phyloP scores from a whole-genome alignment of 495 filamentous ascomycete species.

The Penicillium pulvis region DNA sequence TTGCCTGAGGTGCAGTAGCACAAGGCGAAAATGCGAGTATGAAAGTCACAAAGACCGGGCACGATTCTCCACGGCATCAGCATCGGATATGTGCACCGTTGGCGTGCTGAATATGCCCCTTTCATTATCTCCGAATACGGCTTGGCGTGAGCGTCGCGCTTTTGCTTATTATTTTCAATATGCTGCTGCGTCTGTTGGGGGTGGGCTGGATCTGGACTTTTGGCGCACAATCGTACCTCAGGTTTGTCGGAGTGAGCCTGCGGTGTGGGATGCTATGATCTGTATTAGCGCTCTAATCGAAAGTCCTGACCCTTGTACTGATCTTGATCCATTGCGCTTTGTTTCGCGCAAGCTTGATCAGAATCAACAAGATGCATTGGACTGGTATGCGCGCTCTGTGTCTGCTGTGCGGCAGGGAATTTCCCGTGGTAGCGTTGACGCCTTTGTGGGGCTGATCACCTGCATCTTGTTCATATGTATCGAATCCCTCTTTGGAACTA shows the following conservation, averaged over 20 bases:
- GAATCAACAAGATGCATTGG: constrained; percentile 44
- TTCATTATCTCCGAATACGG: constrained; percentile 29
- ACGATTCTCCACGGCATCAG: constrained; percentile 2
- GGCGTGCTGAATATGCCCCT: constrained; percentile 16
- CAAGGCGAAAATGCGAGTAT: constrained; percentile 54
- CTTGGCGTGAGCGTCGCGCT: constrained; percentile 41
- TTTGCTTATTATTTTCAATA: constrained; percentile 44
- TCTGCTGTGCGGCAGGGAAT: constrained; percentile 52
- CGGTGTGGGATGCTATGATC: constrained; percentile 60
- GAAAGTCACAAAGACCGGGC: constrained; percentile 7
- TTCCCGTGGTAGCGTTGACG: constrained; percentile 30
- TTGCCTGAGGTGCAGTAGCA: constrained; percentile 48
- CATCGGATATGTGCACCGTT: background rate
- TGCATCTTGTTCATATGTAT: constrained; percentile 63
- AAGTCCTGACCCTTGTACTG: constrained; percentile 24
- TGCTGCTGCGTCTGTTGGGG: constrained; percentile 36
- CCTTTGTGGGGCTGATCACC: constrained; percentile 48
- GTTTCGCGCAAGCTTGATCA: constrained; percentile 31
- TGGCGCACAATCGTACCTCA: constrained; percentile 60
- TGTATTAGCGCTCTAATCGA: constrained; percentile 57
- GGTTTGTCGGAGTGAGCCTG: constrained; percentile 57
- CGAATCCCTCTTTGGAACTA: constrained; percentile 50
- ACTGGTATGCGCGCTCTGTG: constrained; percentile 50
- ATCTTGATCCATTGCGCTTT: constrained; percentile 12
- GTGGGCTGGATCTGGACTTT: constrained; percentile 54